Percentiles rank a stretch among this genome's conserved stretches.
phyloP scores from a whole-genome alignment of 139 green algal genomes.

The Nannochloris sp. region DNA sequence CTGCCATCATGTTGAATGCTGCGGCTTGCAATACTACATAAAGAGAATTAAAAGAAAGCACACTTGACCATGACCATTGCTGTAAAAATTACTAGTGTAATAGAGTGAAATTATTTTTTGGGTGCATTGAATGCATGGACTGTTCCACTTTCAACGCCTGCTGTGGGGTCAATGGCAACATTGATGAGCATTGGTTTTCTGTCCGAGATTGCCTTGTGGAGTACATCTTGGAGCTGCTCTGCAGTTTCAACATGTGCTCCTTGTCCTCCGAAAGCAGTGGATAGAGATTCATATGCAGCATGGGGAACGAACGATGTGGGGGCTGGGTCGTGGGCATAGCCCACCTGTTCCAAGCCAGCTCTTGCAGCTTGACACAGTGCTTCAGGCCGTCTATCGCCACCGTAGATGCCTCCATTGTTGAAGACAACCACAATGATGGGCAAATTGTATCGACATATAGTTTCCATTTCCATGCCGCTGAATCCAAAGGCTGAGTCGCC shows the following conservation, averaged over 20 bases:
- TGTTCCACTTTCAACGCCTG: slow-evolving; percentile 58
- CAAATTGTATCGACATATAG: slow-evolving; percentile 59
- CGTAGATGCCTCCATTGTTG: slow-evolving; percentile 79
- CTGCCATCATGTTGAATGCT: too few species aligned
- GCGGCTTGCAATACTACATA: too few species aligned
- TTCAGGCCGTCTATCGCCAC: slow-evolving; percentile 50
- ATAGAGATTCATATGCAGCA: slow-evolving; percentile 53
- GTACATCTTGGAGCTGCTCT: slow-evolving; percentile 32
- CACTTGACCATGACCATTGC: background rate
- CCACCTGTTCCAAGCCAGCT: slow-evolving; percentile 21
- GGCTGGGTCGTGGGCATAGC: slow-evolving; percentile 44
- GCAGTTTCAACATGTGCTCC: slow-evolving; percentile 28
- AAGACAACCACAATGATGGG: slow-evolving; percentile 63
- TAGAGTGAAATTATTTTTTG: background rate
- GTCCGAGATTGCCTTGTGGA: slow-evolving; percentile 28
- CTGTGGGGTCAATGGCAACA: slow-evolving; percentile 59
- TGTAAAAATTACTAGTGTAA: background rate
- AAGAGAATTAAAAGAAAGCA: background rate
- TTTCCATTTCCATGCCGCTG: slow-evolving; percentile 66
- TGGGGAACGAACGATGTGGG: slow-evolving; percentile 62
- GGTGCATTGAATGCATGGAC: slow-evolving; percentile 58
- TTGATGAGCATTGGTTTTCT: slow-evolving; percentile 48
- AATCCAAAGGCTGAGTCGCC: slow-evolving; percentile 82
- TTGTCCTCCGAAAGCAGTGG: slow-evolving; percentile 57
- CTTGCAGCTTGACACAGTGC: slow-evolving; percentile 25